These are phyloP conservation scores for Xylaria acuta DNA, from an alignment of 495 filamentous ascomycete species.

Conservation along the genomic window DNA sequence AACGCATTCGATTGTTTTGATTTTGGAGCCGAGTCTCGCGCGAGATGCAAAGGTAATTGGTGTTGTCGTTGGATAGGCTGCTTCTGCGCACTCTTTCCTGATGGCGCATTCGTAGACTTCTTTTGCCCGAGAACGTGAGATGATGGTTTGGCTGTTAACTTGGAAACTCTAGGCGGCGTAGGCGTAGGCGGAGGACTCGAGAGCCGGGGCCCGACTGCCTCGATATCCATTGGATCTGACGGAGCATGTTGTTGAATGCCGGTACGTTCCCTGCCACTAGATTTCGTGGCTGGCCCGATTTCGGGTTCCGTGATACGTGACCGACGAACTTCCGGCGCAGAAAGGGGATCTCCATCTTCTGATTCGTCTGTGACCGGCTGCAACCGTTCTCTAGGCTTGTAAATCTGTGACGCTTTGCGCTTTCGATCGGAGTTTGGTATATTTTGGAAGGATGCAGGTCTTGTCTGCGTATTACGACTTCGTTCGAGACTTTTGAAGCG, in stretches of 20 bases:
- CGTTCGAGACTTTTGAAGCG: slow-evolving; percentile 26
- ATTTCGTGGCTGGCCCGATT: slow-evolving; percentile 2
- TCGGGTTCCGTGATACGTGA: slow-evolving; percentile 30
- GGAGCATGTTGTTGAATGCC: slow-evolving; percentile 13
- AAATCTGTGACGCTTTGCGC: slow-evolving; percentile 42
- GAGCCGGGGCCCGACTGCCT: slow-evolving; percentile 26
- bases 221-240: slow-evolving; percentile 29
- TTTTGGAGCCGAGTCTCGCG: slow-evolving; percentile 20
- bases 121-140: background rate
- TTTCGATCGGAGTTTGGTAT: slow-evolving; percentile 32
- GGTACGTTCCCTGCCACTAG: background rate
- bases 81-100: slow-evolving; percentile 32
- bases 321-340: slow-evolving; percentile 26
- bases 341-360: slow-evolving; percentile 2
- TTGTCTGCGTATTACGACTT: background rate
- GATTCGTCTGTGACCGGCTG: slow-evolving; percentile 24
- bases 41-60: slow-evolving; percentile 46
- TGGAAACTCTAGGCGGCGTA: slow-evolving; percentile 34
- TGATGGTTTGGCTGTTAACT: slow-evolving; percentile 9
- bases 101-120: background rate
- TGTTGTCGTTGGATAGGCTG: slow-evolving; percentile 30
- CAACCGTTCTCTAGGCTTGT: slow-evolving; percentile 32
- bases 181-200: slow-evolving; percentile 41
- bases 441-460: slow-evolving; percentile 8
- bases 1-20: background rate